phyloP scores from a whole-genome alignment of 768 basidiomycete species.

The Mycena latifolia region DNA sequence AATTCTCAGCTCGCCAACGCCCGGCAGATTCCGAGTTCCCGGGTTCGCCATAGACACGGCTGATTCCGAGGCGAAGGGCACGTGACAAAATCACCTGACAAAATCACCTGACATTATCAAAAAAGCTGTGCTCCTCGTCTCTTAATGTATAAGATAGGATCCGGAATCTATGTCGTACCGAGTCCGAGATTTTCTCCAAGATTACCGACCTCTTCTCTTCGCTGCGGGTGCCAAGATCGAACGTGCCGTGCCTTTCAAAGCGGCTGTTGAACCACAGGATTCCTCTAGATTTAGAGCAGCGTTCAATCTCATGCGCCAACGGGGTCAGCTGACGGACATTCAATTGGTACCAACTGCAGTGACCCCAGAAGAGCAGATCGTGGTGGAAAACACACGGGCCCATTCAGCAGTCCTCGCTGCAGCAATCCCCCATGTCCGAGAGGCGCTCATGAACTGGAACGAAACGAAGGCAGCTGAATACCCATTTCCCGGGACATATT shows the following conservation, averaged over 20 bases:
- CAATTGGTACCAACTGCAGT: slow-evolving; percentile 41
- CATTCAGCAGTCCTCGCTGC: slow-evolving; percentile 56
- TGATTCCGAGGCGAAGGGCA: too few species aligned
- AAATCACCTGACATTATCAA: too few species aligned
- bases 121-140: too few species aligned
- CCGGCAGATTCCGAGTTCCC: too few species aligned
- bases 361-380: slow-evolving; percentile 8
- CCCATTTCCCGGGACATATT: slow-evolving; percentile 34
- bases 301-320: slow-evolving; percentile 51
- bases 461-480: slow-evolving; percentile 13
- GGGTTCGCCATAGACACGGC: too few species aligned
- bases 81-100: too few species aligned
- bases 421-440: slow-evolving; percentile 33
- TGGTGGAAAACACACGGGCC: slow-evolving; percentile 41
- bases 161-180: slow-evolving; percentile 40
- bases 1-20: too few species aligned
- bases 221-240: slow-evolving; percentile 43
- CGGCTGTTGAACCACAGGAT: slow-evolving; percentile 21
- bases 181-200: slow-evolving; percentile 49
- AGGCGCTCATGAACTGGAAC: slow-evolving; percentile 21
- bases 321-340: slow-evolving; percentile 51
- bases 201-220: slow-evolving; percentile 47
- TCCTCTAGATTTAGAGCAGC: slow-evolving; percentile 36
- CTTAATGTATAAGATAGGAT: too few species aligned
- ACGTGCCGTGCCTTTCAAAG: slow-evolving; percentile 35